phyloP scores from a whole-genome alignment of 1,284 basidiomycete species.

The Pseudozyma sp. region DNA sequence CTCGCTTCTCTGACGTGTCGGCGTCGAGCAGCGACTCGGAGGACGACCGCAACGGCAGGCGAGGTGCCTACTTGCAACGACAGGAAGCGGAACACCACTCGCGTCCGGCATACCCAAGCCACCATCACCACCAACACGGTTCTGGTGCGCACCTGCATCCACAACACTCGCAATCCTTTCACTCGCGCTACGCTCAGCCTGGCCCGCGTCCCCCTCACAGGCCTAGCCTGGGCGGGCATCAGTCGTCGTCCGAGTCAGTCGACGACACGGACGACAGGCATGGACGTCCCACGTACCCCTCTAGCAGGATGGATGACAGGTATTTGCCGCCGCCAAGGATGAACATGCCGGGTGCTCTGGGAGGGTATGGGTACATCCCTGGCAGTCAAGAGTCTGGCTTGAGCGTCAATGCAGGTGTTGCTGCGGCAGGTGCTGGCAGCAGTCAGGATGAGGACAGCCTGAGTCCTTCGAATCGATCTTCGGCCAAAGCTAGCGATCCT shows the following conservation, averaged over 20 bases:
- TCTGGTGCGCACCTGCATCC: background rate
- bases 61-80: conserved; percentile 18
- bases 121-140: conserved; percentile 8
- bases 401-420: conserved; percentile 28
- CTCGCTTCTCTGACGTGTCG: conserved; percentile 46
- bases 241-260: conserved; percentile 40
- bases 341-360: conserved; percentile 47
- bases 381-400: conserved; percentile 63
- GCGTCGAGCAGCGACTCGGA: conserved; percentile 47
- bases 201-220: conserved; percentile 21
- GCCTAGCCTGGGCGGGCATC: conserved; percentile 20
- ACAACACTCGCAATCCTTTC: conserved; percentile 8
- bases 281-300: conserved; percentile 2
- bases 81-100: conserved; percentile 18
- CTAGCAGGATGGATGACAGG: conserved; percentile 5
- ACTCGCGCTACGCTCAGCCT: conserved; percentile 18
- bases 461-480: conserved; percentile 59
- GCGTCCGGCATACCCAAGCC: conserved; percentile 11
- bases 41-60: conserved; percentile 28
- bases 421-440: conserved; percentile 12
- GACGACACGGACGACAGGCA: conserved; percentile 30
- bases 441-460: conserved; percentile 44
- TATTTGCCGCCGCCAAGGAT: background rate
- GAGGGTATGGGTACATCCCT: conserved; percentile 64
- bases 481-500: conserved; percentile 48